Evolutionary conservation across 1,284 basidiomycete species (phyloP), one percentile per base, ranked within the genome.

Genomic region (Bjerkandera adusta): DNA sequence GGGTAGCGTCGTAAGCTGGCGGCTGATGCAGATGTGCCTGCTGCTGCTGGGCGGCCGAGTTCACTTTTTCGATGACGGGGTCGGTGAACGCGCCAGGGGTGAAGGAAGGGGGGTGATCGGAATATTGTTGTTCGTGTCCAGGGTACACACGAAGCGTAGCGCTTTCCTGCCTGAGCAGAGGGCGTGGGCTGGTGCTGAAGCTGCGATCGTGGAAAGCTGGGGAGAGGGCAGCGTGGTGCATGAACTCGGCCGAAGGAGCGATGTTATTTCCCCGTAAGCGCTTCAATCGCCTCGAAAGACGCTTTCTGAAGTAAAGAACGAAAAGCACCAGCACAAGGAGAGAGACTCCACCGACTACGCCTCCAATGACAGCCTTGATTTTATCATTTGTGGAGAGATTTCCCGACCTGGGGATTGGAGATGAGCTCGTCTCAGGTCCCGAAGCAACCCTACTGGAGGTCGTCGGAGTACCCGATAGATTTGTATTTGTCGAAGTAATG

Each of bases 161-260:
- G 26, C 22, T 47, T 25, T n/a, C 22, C 22, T 36, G 47, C 7
- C 20, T 10, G 45, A 26, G 15, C 16, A 26, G 11, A 16, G 37
- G n/a, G 36, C 36, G 20, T 36, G 25, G 36, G 27, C 35, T 37
- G 21, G 15, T 3, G 24, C 7, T 10, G 24, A 47, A 12, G 33
- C 32, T 13, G 30, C 2, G 30, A 3, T 20, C 13, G 18, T n/a
- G 25, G 22, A 45, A 24, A 25, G 37, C 25, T n/a, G 45, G 24
- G 16, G 21, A 7, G 20, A 12, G 27, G 12, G 11, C 39, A 30
- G 18, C 20, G 27, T 47, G 36, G 36, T 49, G 34, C 27, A 66
- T 58, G 52, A 77, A 80, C 51, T 77, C 75, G 5, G 74, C 67
- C 3, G 79, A 79, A 1, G 80, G 77, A 3, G 75, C 67, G 11